Evolutionary conservation across 768 basidiomycete genomes (phyloP).

Genomic region (Gloeophyllum trabeum): DNA sequence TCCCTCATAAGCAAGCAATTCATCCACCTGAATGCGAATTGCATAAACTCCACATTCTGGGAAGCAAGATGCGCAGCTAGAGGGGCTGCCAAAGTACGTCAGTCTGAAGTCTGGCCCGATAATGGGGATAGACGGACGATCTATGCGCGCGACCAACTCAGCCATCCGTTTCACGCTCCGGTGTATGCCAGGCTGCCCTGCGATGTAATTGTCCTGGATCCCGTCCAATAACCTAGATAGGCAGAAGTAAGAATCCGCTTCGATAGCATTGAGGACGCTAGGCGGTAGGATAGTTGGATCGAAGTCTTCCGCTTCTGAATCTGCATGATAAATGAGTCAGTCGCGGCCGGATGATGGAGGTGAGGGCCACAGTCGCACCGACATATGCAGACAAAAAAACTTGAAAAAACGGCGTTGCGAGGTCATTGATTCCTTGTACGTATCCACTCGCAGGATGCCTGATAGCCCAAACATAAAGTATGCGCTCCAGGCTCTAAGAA

Average conservation of each 20-base stretch:
- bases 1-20: slow-evolving; percentile 98
- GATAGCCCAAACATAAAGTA: slow-evolving; percentile 98
- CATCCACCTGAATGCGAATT: slow-evolving; percentile 99
- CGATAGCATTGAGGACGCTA: slow-evolving; percentile 69
- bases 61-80: slow-evolving; percentile 78
- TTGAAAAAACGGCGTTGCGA: slow-evolving; percentile 96
- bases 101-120: neutral
- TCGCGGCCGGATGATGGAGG: neutral
- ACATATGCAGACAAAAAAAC: slow-evolving; percentile 95
- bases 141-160: slow-evolving; percentile 83
- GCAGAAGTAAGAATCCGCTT: slow-evolving; percentile 99
- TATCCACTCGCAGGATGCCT: slow-evolving; percentile 97
- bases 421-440: slow-evolving; percentile 98
- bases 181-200: slow-evolving; percentile 93
- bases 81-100: slow-evolving; percentile 40
- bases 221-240: slow-evolving; percentile 90
- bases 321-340: slow-evolving; percentile 26
- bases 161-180: slow-evolving; percentile 90
- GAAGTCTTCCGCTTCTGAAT: slow-evolving; percentile 83
- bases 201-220: slow-evolving; percentile 98
- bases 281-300: slow-evolving; percentile 69
- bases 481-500: slow-evolving; percentile 80
- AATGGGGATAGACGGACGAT: slow-evolving; percentile 37
- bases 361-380: slow-evolving; percentile 34
- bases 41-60: slow-evolving; percentile 98